Evolutionary conservation across 2,329 filamentous ascomycete species (phyloP).

Genomic region (Grosmannia serpens): DNA sequence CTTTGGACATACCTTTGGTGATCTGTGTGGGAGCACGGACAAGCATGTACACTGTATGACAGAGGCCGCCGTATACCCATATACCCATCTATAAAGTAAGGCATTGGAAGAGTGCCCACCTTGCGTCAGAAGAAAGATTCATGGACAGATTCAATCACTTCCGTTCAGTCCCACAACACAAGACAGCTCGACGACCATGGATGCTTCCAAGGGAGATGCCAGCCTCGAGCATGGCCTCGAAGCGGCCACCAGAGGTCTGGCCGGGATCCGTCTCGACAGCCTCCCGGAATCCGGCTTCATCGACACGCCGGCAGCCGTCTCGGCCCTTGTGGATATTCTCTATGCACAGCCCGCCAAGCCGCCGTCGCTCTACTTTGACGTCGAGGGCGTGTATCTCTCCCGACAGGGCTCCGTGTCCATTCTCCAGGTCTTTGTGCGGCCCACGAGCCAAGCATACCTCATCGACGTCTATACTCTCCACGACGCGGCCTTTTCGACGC

Average conservation of each 20-base stretch:
- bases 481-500: conserved; percentile 10
- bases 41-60: too few species aligned
- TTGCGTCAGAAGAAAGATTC: too few species aligned
- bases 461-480: conserved; percentile 14
- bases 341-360: neutral
- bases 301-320: neutral
- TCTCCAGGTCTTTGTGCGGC: conserved; percentile 8
- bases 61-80: too few species aligned
- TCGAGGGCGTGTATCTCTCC: conserved; percentile 12
- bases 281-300: neutral
- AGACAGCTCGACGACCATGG: too few species aligned
- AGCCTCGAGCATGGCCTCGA: neutral
- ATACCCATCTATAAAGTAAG: too few species aligned
- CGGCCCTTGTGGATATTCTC: neutral
- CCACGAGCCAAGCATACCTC: neutral
- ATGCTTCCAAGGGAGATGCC: neutral
- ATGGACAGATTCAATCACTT: too few species aligned
- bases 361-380: conserved; percentile 12
- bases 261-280: neutral
- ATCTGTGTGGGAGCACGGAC: too few species aligned
- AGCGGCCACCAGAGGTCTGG: neutral
- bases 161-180: too few species aligned
- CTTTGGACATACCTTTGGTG: too few species aligned
- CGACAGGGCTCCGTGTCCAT: conserved; percentile 12
- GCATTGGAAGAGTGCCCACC: too few species aligned